Evolutionary conservation across 805 yeast species (phyloP), one percentile per base, ranked within the genome.

Genomic region (Wickerhamomyces ciferrii): DNA sequence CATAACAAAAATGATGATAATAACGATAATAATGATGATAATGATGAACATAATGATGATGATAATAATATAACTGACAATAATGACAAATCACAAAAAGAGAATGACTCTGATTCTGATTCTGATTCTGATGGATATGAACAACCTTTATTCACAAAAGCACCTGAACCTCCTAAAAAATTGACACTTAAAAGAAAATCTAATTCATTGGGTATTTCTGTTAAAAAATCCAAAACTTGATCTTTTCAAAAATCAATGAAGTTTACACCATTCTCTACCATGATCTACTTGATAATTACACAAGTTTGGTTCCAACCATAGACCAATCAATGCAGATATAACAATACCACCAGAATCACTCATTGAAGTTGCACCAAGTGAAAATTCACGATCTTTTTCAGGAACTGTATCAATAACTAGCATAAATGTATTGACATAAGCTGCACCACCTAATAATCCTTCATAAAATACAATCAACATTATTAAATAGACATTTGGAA

Each of bases 391-490:
- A 56, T 84, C 76, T 14, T 68, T 50, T 44, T 71, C 48, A 0
- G 71, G 61, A 2, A 75, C 68, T 0, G 76, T 67, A 48, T 88
- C 95, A 34, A 84, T 75, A 1, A 91, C 91, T 15, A 79, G 70
- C 72, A 85, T 70, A 58, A 87, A 92, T 0, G 97, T 91, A 60
- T 92, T 91, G 44, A 89, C 94, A 61, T 92, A 92, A 17, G 92
- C 80, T 2, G 86, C 78, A 1, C 99, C 98, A 1, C 98, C 99
- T 11, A 92, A 71, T 19, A 94, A 71, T 0, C 98, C 94, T 61
- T 92, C 98, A 64, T 87, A 92, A 49, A 92, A 78, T 6, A 89
- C 75, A 27, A 91, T 62, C 0, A 74, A 9, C 69, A 88, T 72
- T 35, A 90, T 58, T 2, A 77, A 54, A 72, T 84, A 86, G 2